Conservation (phyloP, 164 flowering plant species). For the grape (Vitis vinifera) region DNA sequence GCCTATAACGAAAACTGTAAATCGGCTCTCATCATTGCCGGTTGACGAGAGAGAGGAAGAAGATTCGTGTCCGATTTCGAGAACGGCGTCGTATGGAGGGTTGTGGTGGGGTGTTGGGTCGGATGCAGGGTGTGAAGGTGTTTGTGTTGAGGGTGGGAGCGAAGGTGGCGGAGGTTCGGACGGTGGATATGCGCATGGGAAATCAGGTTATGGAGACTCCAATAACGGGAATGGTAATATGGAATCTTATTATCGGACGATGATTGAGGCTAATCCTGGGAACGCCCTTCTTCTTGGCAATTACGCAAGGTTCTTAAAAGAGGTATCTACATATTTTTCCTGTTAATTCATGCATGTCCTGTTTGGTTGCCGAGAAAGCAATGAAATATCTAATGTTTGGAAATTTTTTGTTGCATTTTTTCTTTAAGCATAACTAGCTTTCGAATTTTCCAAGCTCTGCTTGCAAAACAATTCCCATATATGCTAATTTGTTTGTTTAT, state of each 20-base stretch:
- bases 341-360: no score
- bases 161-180: slow-evolving; percentile 18
- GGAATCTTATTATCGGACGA: slow-evolving; percentile 50
- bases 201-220: slow-evolving; percentile 19
- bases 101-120: slow-evolving; percentile 10
- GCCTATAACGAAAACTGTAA: not conserved
- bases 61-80: slow-evolving; percentile 10
- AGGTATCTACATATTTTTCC: slow-evolving; percentile 30
- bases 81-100: slow-evolving; percentile 14
- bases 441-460: no score
- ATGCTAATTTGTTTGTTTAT: not conserved
- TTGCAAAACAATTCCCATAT: no score
- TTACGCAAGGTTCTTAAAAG: slow-evolving; percentile 62
- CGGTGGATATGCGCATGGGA: slow-evolving; percentile 11
- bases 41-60: slow-evolving; percentile 23
- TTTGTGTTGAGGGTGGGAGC: slow-evolving; percentile 13
- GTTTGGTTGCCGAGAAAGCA: no score
- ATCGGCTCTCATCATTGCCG: not conserved
- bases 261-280: slow-evolving; percentile 66
- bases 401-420: no score
- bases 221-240: slow-evolving; percentile 20
- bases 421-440: no score
- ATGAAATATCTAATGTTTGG: no score
- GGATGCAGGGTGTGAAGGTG: slow-evolving; percentile 21
- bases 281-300: slow-evolving; percentile 55